A percentile compares a stretch with the other conserved stretches of the same genome.
phyloP scores from a whole-genome alignment of 2,329 filamentous ascomycete species.

The Ascocoryne sarcoides region DNA sequence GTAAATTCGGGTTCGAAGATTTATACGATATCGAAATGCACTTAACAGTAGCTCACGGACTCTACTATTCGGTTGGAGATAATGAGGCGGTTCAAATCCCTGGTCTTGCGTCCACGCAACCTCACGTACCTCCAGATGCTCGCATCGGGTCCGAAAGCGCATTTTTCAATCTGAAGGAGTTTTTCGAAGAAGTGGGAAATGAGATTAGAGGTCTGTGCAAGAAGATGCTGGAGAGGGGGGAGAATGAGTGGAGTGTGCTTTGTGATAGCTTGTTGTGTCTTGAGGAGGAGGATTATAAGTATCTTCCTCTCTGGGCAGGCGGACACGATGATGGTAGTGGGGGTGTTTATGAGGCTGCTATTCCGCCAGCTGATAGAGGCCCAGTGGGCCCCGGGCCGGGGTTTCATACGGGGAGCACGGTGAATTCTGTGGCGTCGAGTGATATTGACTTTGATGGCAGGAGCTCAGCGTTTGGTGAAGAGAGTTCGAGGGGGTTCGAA shows the following conservation, averaged over 20 bases:
- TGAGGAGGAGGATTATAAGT: slow-evolving; percentile 48
- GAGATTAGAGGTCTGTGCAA: slow-evolving; percentile 4
- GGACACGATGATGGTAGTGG: slow-evolving; percentile 44
- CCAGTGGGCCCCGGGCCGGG: slow-evolving; percentile 28
- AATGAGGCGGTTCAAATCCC: too few species aligned
- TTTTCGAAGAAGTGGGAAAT: slow-evolving; percentile 4
- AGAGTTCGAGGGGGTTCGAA: background rate
- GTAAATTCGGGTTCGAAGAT: too few species aligned
- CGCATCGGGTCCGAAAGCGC: background rate
- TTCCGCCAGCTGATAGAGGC: slow-evolving; percentile 27
- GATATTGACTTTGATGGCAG: slow-evolving; percentile 7
- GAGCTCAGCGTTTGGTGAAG: slow-evolving; percentile 2
- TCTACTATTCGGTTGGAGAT: too few species aligned
- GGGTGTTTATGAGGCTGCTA: slow-evolving; percentile 35
- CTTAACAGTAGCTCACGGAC: too few species aligned
- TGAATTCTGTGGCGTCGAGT: slow-evolving; percentile 10
- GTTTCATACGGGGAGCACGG: slow-evolving; percentile 26
- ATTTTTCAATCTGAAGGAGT: background rate
- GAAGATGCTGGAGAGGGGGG: slow-evolving; percentile 5
- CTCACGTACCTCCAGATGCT: background rate
- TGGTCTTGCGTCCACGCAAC: too few species aligned
- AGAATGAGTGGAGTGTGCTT: slow-evolving; percentile 6
- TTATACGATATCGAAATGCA: too few species aligned
- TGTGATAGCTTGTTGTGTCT: slow-evolving; percentile 42
- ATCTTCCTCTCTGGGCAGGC: slow-evolving; percentile 57